Base-by-base conservation (phyloP, 495 filamentous ascomycete genomes). In the Terfezia claveryi region DNA sequence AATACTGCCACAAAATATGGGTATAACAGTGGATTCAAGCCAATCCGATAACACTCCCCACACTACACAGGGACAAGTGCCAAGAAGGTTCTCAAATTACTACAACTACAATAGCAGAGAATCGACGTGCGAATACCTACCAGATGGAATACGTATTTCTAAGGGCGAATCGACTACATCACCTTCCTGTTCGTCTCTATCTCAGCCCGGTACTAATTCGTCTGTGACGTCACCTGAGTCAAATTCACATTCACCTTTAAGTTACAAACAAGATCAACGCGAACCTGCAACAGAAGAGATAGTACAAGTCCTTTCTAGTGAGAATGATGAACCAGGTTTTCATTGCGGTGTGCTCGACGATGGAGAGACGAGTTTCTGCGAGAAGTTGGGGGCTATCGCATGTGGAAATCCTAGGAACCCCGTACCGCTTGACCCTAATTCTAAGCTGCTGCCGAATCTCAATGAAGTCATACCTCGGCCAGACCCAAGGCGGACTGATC, bases 191-290 rank as follows among this genome's bases (percentile, higher is more conserved):
- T 82, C 80, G 1, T 80, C 77, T 23, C 75, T 72, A 55, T 72
- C 70, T 17, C 68, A 88, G 68, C 76, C 71, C 69, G 70, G 84
- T 72, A 72, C 41, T 14, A 14, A 14, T 14, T 46, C 91, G 6
- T 87, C 77, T 62, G 87, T 86, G 20, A 85, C 81, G n/a, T 82
- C 79, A 14, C 81, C 81, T 2, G 81, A 85, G 59, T 79, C 81
- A 12, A 76, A 46, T 46, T 46, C 41, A 46, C 41, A 46, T 20
- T 46, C 41, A 9, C 41, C 41, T 14, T 46, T 46, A 20, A 46
- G 14, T 14, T 46, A 46, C 41, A 46, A 46, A 20, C 27, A 32
- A 32, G 75, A 77, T 58, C 78, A 76, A 46, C 77, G 76, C 54
- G 66, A 67, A 38, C 68, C 63, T 23, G 62, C 61, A 49, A 57